These are phyloP conservation scores for Pachyrhizus erosus DNA, from an alignment of 306 rosid species.

Conservation along the genomic window DNA sequence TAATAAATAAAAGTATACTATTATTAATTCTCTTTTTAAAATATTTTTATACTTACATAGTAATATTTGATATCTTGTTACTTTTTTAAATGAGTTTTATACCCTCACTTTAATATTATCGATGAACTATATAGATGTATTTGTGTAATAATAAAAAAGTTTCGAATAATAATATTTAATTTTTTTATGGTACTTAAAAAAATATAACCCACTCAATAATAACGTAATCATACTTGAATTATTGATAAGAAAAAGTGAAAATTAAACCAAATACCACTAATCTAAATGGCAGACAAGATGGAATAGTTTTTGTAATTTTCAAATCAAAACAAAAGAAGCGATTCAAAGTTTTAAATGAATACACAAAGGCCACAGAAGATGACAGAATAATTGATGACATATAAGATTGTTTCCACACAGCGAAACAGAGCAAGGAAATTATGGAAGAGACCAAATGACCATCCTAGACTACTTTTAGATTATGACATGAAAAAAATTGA, in stretches of 20 bases:
- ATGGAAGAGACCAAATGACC: background rate
- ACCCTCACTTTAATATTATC: background rate
- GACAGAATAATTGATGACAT: background rate
- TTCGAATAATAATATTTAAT: background rate
- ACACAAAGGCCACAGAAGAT: background rate
- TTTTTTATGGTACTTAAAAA: background rate
- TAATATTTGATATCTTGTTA: background rate
- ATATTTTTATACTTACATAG: too few relatives aligned
- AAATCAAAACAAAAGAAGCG: too few relatives aligned
- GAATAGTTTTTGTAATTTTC: too few relatives aligned
- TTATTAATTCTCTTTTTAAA: too few relatives aligned
- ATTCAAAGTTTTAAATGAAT: background rate
- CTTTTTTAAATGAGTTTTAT: background rate
- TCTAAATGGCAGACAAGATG: too few relatives aligned
- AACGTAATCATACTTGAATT: background rate
- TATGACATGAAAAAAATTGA: background rate
- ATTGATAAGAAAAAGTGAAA: background rate
- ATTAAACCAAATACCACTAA: background rate
- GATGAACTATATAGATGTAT: background rate
- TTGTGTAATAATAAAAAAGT: background rate
- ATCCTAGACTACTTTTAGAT: background rate
- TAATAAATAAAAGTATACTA: too few relatives aligned
- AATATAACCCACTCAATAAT: background rate
- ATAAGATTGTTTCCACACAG: background rate
- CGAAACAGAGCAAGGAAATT: background rate